A percentile compares a stretch with the other conserved stretches of the same genome.
phyloP scores from a whole-genome alignment of 306 rosid genomes.

The Cucumis hystrix region DNA sequence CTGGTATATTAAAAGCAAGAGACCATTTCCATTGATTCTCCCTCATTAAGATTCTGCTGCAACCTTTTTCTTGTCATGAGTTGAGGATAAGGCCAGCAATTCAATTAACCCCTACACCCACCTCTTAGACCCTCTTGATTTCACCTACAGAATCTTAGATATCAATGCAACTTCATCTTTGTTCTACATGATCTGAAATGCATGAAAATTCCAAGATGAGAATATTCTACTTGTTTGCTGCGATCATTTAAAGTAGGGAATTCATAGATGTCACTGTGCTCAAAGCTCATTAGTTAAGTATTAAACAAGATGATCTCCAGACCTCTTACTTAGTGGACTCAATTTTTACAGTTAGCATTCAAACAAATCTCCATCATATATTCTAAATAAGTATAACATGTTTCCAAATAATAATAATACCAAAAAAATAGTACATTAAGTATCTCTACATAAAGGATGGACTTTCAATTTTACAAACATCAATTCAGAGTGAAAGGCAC shows the following conservation, averaged over 20 bases:
- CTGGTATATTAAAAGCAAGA: conserved; percentile 7
- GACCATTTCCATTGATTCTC: conserved; percentile 10
- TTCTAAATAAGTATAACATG: neutral
- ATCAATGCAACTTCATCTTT: conserved; percentile 15
- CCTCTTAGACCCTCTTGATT: conserved; percentile 1
- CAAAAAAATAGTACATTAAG: neutral
- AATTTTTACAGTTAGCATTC: neutral
- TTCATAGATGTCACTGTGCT: neutral
- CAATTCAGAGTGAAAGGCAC: neutral
- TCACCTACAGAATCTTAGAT: conserved; percentile 11
- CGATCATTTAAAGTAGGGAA: neutral
- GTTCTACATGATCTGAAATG: conserved; percentile 15
- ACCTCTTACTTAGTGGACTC: neutral
- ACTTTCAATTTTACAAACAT: neutral
- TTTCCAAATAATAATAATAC: neutral
- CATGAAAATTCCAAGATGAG: conserved; percentile 15
- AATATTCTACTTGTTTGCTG: conserved; percentile 11
- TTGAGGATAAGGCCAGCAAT: conserved; percentile 10
- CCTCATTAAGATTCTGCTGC: conserved; percentile 5
- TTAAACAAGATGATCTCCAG: neutral
- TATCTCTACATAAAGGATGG: neutral
- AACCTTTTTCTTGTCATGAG: neutral
- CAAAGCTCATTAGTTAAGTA: neutral
- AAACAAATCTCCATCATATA: neutral
- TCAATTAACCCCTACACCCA: neutral